Conservation (phyloP, 768 basidiomycete genomes). For the Austroboletus eburneus region DNA sequence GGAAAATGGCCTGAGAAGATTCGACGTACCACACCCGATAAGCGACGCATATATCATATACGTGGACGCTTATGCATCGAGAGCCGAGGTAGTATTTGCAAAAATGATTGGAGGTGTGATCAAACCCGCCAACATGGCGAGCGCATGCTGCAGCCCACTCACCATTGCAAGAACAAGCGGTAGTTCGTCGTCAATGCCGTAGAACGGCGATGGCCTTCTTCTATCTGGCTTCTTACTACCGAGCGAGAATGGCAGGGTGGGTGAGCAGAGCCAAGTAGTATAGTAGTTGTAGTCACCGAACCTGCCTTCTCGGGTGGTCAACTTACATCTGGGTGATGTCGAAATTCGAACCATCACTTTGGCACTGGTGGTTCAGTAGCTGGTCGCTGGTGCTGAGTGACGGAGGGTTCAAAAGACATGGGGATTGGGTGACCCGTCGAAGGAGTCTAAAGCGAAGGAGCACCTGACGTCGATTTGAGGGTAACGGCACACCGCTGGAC, state of each 20-base stretch:
- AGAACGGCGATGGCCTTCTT: slow-evolving; percentile 64
- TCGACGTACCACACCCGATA: slow-evolving; percentile 60
- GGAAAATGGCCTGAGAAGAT: too few species aligned
- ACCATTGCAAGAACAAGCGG: slow-evolving; percentile 73
- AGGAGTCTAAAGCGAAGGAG: too few species aligned
- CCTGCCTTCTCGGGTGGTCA: slow-evolving; percentile 64
- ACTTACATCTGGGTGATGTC: slow-evolving; percentile 24
- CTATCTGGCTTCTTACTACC: slow-evolving; percentile 29
- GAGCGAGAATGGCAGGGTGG: slow-evolving; percentile 55
- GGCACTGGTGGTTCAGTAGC: slow-evolving; percentile 9
- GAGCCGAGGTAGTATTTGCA: slow-evolving; percentile 53
- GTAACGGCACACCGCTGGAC: too few species aligned
- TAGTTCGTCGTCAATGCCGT: slow-evolving; percentile 65
- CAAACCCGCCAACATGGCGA: slow-evolving; percentile 79
- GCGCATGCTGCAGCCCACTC: too few species aligned
- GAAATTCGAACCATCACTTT: slow-evolving; percentile 4
- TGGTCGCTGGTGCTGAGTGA: slow-evolving; percentile 16
- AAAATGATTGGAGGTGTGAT: slow-evolving; percentile 85
- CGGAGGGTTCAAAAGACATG: slow-evolving; percentile 16
- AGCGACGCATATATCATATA: slow-evolving; percentile 82
- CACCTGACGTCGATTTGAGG: too few species aligned
- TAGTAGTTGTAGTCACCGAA: slow-evolving; percentile 85
- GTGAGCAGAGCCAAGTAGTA: slow-evolving; percentile 66
- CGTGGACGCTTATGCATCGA: slow-evolving; percentile 54
- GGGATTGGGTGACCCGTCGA: too few species aligned